phyloP scores from a whole-genome alignment of 768 basidiomycete species.

The Boletus huronensis region DNA sequence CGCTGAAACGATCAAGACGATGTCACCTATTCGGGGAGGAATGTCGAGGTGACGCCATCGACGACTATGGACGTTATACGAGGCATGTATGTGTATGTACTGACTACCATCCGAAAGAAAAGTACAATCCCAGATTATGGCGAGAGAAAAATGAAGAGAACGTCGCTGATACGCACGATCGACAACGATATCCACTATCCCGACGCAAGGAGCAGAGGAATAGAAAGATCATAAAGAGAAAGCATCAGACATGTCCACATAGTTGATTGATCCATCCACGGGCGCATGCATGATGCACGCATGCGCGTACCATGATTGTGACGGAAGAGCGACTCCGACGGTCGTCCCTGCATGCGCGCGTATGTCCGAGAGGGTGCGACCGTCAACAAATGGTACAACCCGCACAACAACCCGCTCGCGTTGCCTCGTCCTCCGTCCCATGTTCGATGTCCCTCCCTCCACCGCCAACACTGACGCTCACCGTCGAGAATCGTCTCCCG shows the following conservation, averaged over 20 bases:
- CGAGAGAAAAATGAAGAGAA: neutral
- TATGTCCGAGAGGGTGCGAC: neutral
- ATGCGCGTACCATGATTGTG: neutral
- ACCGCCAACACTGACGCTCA: neutral
- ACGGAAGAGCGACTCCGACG: neutral
- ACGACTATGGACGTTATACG: neutral
- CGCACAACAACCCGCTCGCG: constrained; percentile 33
- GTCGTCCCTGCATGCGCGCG: neutral
- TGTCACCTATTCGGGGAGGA: no score
- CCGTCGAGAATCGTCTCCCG: constrained; percentile 21
- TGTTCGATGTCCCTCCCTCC: neutral
- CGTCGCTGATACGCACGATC: neutral
- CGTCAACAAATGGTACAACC: constrained; percentile 40
- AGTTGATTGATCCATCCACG: constrained; percentile 1
- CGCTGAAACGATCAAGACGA: no score
- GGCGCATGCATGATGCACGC: neutral
- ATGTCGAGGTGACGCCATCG: no score
- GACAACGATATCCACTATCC: neutral
- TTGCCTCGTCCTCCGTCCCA: constrained; percentile 14
- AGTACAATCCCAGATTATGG: neutral
- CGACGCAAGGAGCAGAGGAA: neutral
- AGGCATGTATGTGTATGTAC: constrained; percentile 8
- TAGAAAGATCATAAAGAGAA: neutral
- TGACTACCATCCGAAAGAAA: neutral
- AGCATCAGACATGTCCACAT: neutral